Evolutionary conservation across 768 basidiomycete genomes (phyloP).

Genomic region (Tricholomella constricta): DNA sequence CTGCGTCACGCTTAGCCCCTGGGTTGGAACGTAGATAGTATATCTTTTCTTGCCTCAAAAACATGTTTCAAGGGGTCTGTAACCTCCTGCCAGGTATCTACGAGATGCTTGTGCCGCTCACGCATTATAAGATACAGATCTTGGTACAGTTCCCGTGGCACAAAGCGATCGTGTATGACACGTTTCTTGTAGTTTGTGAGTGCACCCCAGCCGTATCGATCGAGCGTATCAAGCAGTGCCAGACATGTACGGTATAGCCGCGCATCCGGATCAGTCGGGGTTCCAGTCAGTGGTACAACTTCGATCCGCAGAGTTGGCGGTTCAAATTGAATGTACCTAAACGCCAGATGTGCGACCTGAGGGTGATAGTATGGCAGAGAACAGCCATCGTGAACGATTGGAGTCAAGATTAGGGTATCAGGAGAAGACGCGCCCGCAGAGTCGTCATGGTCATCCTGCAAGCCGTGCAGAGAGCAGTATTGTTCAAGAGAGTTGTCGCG

Average conservation of each 20-base stretch:
- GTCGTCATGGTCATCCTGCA: conserved; percentile 7
- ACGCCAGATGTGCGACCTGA: conserved; percentile 74
- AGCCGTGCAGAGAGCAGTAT: conserved; percentile 71
- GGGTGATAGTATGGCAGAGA: conserved; percentile 91
- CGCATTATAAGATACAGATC: conserved; percentile 89
- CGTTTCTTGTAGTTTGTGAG: conserved; percentile 85
- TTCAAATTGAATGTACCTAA: conserved; percentile 58
- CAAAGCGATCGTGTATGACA: conserved; percentile 77
- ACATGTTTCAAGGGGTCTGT: conserved; percentile 92
- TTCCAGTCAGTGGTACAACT: conserved; percentile 51
- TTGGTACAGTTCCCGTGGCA: conserved; percentile 79
- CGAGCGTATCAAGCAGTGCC: conserved; percentile 77
- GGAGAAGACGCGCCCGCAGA: background rate
- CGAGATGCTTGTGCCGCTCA: conserved; percentile 77
- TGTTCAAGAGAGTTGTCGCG: conserved; percentile 78
- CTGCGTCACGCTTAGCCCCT: conserved; percentile 37
- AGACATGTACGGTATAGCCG: conserved; percentile 82
- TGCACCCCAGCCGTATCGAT: conserved; percentile 88
- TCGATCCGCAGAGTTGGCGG: conserved; percentile 55
- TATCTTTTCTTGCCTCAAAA: conserved; percentile 61
- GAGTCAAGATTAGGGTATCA: conserved; percentile 55
- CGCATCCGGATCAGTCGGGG: conserved; percentile 52
- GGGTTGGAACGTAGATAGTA: background rate
- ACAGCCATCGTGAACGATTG: conserved; percentile 46
- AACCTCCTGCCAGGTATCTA: conserved; percentile 74